Evolutionary conservation across 331 rosid genomes (phyloP).

Genomic region (Malus hybrid): DNA sequence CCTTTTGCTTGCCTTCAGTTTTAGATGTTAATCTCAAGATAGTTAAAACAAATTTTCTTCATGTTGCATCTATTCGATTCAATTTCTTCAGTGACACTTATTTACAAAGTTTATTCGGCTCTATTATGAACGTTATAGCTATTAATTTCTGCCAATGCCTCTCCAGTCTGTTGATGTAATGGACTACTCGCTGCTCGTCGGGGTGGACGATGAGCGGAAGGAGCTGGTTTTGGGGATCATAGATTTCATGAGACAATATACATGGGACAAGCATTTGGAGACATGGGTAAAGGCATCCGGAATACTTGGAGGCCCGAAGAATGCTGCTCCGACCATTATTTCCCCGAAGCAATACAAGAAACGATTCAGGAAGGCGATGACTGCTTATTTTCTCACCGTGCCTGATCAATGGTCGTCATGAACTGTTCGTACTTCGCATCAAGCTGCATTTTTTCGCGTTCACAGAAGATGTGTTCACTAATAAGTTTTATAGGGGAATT

Average conservation of each 20-base stretch:
- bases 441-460: conserved; percentile 26
- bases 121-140: not conserved
- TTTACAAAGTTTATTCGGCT: no score
- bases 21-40: no score
- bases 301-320: conserved; percentile 83
- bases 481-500: not conserved
- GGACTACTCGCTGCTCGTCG: conserved; percentile 96
- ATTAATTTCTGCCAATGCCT: not conserved
- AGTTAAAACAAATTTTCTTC: no score
- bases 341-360: conserved; percentile 95
- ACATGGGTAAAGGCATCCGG: conserved; percentile 97
- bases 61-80: no score
- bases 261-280: conserved; percentile 99
- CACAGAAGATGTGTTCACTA: conserved; percentile 11
- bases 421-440: not conserved
- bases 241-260: conserved; percentile 97
- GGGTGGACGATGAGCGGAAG: conserved; percentile 83
- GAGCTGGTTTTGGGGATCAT: conserved; percentile 93
- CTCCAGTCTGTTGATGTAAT: conserved; percentile 90
- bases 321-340: conserved; percentile 87
- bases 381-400: conserved; percentile 82
- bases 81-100: no score
- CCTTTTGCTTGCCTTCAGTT: no score
- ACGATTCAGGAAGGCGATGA: conserved; percentile 97
- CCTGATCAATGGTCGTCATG: conserved; percentile 84